phyloP scores from a whole-genome alignment of 1,284 basidiomycete species.

The Amylostereum areolatum region DNA sequence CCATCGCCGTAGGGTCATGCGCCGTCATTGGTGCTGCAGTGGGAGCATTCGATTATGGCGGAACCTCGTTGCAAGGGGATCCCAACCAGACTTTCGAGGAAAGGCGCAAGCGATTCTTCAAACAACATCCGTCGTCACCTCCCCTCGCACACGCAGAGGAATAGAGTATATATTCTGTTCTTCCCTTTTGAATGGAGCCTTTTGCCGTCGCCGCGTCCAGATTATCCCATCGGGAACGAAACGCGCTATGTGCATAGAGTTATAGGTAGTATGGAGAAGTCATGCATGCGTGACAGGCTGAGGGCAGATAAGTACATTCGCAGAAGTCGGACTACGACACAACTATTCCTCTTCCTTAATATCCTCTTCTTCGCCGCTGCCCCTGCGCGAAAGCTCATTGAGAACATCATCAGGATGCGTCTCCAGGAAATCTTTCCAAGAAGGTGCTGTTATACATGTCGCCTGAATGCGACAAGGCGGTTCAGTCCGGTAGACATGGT shows the following conservation, averaged over 20 bases:
- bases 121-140: slow-evolving; percentile 36
- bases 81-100: slow-evolving; percentile 46
- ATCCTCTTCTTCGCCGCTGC: too few species aligned
- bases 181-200: neutral
- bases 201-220: neutral
- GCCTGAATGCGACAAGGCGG: too few species aligned
- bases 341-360: too few species aligned
- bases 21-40: slow-evolving; percentile 75
- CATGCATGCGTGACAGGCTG: too few species aligned
- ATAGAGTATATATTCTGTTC: slow-evolving; percentile 16
- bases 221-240: neutral
- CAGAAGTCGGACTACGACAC: too few species aligned
- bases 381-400: too few species aligned
- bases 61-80: slow-evolving; percentile 47
- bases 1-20: slow-evolving; percentile 79
- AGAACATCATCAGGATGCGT: neutral
- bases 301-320: too few species aligned
- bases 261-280: too few species aligned
- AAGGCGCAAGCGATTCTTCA: slow-evolving; percentile 68
- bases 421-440: neutral
- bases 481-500: neutral
- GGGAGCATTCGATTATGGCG: slow-evolving; percentile 82
- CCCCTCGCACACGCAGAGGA: slow-evolving; percentile 19
- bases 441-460: neutral
- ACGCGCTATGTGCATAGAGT: too few species aligned